These are phyloP conservation scores for Paramecium biaurelia DNA, from an alignment of 73 alveolate species.

Conservation along the genomic window DNA sequence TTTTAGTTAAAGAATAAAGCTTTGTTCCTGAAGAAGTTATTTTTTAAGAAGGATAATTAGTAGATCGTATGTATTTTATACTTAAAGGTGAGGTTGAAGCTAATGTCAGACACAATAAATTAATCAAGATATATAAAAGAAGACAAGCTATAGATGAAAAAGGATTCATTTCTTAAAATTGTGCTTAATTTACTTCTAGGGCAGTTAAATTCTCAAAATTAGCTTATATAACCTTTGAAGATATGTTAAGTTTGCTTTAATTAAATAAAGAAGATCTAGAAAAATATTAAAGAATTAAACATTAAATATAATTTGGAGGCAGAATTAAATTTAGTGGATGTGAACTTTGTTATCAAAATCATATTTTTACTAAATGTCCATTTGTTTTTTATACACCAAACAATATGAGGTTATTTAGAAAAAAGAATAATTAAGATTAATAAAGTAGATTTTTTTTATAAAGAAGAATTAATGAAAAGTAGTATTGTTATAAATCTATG, in stretches of 20 bases:
- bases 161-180: conserved; percentile 3
- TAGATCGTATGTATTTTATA: conserved; percentile 33
- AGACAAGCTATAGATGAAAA: neutral
- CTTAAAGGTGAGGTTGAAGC: conserved; percentile 58
- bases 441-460: neutral
- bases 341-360: conserved; percentile 37
- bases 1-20: conserved; percentile 27
- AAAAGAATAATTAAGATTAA: neutral
- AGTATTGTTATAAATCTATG: too few relatives aligned
- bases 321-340: conserved; percentile 39
- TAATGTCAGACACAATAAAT: neutral
- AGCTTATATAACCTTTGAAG: conserved; percentile 39
- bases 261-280: neutral
- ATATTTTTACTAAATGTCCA: conserved; percentile 19
- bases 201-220: conserved; percentile 35
- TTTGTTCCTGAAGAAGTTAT: conserved; percentile 62
- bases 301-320: conserved; percentile 31
- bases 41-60: conserved; percentile 1
- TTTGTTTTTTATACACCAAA: conserved; percentile 29
- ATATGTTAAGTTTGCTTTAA: neutral
- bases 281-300: neutral
- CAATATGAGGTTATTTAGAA: neutral
- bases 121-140: neutral
- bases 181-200: neutral
- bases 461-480: too few relatives aligned